Base-by-base conservation (phyloP, 495 filamentous ascomycete species). In the Lindgomyces ingoldianus region DNA sequence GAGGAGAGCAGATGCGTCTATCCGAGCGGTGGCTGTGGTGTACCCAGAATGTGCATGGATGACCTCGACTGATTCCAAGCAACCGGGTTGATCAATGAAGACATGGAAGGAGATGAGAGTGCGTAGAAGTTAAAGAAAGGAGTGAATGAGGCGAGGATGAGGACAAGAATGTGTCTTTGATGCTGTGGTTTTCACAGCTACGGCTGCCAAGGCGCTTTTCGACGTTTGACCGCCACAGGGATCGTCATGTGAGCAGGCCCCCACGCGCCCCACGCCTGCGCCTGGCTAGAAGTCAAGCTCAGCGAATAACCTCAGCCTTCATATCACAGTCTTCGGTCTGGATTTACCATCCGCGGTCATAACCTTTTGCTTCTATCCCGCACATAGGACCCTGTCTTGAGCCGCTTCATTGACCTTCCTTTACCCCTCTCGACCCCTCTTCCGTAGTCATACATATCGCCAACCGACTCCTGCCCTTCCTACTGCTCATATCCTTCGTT, bases 291-390 rank as follows among this genome's bases (percentile, higher is more conserved):
- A n/a, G n/a, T n/a, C n/a, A 16, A 21, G 24, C 39, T 46, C 62
- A 56, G 44, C 62, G 47, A 64, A 58, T 64, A 54, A 64, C 62
- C 51, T 58, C 62, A 64, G 41, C 6, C 53, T 25, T 25, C 26
- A 29, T 4, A 14, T 42, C 45, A 22, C 55, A 46, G 36, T 58
- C 26, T 54, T 45, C 36, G 21, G 33, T 19, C 42, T 48, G 41
- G 24, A 46, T 59, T 30, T 4, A 21, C 26, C 25, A n/a, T n/a
- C n/a, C n/a, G n/a, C n/a, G n/a, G n/a, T n/a, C n/a, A n/a, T n/a
- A n/a, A n/a, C n/a, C n/a, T n/a, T n/a, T n/a, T n/a, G n/a, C n/a
- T n/a, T n/a, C n/a, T n/a, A n/a, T n/a, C n/a, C n/a, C n/a, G n/a
- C n/a, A n/a, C n/a, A n/a, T n/a, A n/a, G n/a, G n/a, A n/a, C n/a